phyloP scores from a whole-genome alignment of 352 stramenopile species.

The Phytopythium montanum region DNA sequence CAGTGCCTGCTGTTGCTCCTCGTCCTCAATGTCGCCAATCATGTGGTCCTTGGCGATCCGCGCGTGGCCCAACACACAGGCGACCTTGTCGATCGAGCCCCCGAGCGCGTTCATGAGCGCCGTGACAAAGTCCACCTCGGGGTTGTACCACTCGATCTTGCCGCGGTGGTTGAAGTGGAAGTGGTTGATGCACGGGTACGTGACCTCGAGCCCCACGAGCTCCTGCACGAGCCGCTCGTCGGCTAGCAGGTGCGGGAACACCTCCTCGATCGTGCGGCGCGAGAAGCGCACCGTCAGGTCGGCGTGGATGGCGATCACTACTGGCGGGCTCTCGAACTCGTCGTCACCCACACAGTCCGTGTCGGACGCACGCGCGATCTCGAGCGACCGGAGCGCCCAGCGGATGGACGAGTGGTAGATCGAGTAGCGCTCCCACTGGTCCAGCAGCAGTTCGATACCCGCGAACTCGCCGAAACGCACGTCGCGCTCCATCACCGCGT shows the following conservation, averaged over 20 bases:
- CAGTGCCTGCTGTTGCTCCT: constrained; percentile 11
- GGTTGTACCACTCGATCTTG: constrained; percentile 39
- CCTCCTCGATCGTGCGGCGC: constrained; percentile 42
- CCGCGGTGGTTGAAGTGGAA: constrained; percentile 37
- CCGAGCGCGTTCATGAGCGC: constrained; percentile 26
- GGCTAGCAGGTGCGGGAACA: constrained; percentile 44
- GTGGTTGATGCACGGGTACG: constrained; percentile 41
- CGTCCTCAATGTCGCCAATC: constrained; percentile 31
- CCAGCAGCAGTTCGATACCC: constrained; percentile 40
- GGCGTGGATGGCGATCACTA: constrained; percentile 25
- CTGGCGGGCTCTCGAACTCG: constrained; percentile 3
- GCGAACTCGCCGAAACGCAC: constrained; percentile 45
- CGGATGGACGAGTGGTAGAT: constrained; percentile 37
- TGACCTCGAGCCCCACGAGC: constrained; percentile 41
- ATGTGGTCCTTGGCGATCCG: constrained; percentile 41
- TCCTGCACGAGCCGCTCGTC: constrained; percentile 32
- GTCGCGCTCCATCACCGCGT: constrained; percentile 28
- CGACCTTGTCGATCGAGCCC: constrained; percentile 21
- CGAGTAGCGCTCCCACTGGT: constrained; percentile 61
- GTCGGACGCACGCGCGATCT: constrained; percentile 21
- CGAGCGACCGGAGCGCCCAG: constrained; percentile 41
- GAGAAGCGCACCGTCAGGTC: constrained; percentile 39
- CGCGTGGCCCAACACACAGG: constrained; percentile 26
- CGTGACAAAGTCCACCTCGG: constrained; percentile 33
- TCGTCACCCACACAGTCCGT: constrained; percentile 28